A percentile compares a stretch with the other conserved stretches of the same genome.
Evolutionary conservation across 495 filamentous ascomycete species (phyloP).

Genomic region (Aspergillus nidulans): DNA sequence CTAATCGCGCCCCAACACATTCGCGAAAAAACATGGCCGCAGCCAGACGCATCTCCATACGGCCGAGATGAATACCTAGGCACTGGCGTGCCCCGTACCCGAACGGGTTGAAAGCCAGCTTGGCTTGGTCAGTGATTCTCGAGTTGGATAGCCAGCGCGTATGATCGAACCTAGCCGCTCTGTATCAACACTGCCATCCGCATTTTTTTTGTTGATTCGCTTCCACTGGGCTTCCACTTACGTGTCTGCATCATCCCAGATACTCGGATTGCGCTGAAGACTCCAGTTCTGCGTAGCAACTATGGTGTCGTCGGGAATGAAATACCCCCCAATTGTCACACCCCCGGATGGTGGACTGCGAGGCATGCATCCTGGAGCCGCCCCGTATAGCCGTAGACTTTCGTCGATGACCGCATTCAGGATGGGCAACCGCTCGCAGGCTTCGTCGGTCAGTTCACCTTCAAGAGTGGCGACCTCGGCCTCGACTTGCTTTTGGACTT

Average conservation of each 20-base stretch:
- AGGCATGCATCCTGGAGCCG: slow-evolving; percentile 38
- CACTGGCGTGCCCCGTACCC: slow-evolving; percentile 42
- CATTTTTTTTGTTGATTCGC: neutral
- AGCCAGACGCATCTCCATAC: slow-evolving; percentile 27
- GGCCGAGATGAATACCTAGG: slow-evolving; percentile 29
- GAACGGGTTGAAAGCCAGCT: slow-evolving; percentile 30
- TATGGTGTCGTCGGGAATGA: slow-evolving; percentile 23
- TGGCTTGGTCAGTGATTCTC: neutral
- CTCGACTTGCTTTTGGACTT: slow-evolving; percentile 35
- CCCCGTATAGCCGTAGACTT: slow-evolving; percentile 48
- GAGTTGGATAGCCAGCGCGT: neutral
- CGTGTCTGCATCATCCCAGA: slow-evolving; percentile 20
- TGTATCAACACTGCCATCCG: neutral
- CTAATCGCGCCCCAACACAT: slow-evolving; percentile 21
- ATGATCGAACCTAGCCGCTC: neutral
- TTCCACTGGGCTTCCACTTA: slow-evolving; percentile 26
- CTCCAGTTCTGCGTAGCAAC: slow-evolving; percentile 37
- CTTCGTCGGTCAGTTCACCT: slow-evolving; percentile 28
- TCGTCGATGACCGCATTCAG: slow-evolving; percentile 41
- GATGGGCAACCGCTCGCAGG: slow-evolving; percentile 37
- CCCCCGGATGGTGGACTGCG: slow-evolving; percentile 29
- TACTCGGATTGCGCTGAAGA: slow-evolving; percentile 31
- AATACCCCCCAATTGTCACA: slow-evolving; percentile 20
- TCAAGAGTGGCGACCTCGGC: slow-evolving; percentile 36
- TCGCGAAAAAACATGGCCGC: slow-evolving; percentile 25